Percentiles rank a stretch among this genome's conserved stretches.
Conservation (phyloP, 1,284 basidiomycete genomes). For the Rhodotorula sp. region DNA sequence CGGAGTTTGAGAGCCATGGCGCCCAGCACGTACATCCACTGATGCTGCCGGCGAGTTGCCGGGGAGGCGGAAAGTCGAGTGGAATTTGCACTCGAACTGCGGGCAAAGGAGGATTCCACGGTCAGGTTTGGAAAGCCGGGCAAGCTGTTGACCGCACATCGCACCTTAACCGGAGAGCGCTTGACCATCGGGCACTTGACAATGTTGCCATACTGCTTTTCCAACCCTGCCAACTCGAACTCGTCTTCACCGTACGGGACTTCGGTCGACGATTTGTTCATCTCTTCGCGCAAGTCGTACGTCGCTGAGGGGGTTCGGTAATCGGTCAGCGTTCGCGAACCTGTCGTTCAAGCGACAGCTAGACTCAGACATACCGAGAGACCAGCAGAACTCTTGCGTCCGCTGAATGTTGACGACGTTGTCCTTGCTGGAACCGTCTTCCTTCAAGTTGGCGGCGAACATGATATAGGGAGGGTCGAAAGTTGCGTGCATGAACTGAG, state of each 20-base stretch:
- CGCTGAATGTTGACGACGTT: constrained; percentile 8
- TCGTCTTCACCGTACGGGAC: constrained; percentile 19
- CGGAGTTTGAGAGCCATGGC: no score
- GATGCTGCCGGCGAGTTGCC: neutral
- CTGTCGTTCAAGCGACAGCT: no score
- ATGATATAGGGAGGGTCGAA: constrained; percentile 19
- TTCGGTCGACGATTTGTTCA: constrained; percentile 14
- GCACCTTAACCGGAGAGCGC: constrained; percentile 16
- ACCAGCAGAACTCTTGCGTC: constrained; percentile 15
- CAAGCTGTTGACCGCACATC: neutral
- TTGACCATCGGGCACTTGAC: constrained; percentile 19
- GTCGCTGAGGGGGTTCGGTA: constrained; percentile 6
- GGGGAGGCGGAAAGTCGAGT: neutral
- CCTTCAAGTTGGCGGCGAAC: constrained; percentile 8
- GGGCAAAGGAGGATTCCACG: neutral
- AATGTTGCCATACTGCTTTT: constrained; percentile 9
- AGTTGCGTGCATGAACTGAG: constrained; percentile 14
- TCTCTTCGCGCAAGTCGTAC: constrained; percentile 19
- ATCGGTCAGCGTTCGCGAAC: no score
- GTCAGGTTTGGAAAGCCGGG: no score
- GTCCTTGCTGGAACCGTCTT: constrained; percentile 10
- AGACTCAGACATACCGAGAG: neutral
- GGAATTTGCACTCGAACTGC: constrained; percentile 4
- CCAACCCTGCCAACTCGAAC: constrained; percentile 12
- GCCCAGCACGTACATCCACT: neutral